A percentile compares a stretch with the other conserved stretches of the same genome.
These are phyloP conservation scores for Venturia effusa DNA, from an alignment of 2,329 filamentous ascomycete species.

Conservation along the genomic window DNA sequence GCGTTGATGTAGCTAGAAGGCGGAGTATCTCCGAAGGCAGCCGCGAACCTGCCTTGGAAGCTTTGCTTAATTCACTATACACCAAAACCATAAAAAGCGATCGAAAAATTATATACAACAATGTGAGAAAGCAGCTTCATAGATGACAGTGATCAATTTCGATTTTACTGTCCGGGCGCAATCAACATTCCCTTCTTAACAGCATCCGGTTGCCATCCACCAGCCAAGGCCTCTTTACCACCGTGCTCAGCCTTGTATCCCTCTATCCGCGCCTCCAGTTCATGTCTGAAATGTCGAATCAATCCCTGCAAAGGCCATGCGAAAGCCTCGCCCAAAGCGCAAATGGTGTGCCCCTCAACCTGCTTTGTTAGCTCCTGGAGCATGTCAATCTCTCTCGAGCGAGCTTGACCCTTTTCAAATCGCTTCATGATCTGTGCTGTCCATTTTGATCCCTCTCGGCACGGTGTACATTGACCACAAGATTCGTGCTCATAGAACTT, in stretches of 20 bases:
- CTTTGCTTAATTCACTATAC: neutral
- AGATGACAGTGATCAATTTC: neutral
- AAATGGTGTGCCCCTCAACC: constrained; percentile 98
- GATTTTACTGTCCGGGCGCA: constrained; percentile 70
- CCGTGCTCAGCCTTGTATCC: constrained; percentile 65
- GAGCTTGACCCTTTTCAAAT: constrained; percentile 83
- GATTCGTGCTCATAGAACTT: constrained; percentile 98
- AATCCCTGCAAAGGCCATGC: constrained; percentile 97
- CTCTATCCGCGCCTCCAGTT: constrained; percentile 84
- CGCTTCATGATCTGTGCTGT: constrained; percentile 98
- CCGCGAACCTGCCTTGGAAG: neutral
- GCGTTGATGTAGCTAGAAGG: neutral
- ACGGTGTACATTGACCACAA: constrained; percentile 98
- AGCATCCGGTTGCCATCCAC: constrained; percentile 75
- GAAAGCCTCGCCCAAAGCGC: constrained; percentile 93
- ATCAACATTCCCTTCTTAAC: constrained; percentile 71
- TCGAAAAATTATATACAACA: constrained; percentile 1
- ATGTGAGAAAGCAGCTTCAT: neutral
- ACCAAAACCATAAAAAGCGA: neutral
- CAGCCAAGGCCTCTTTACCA: constrained; percentile 59
- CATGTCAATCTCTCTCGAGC: constrained; percentile 95
- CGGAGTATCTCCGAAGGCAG: neutral
- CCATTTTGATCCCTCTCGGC: constrained; percentile 98
- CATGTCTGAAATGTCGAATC: constrained; percentile 94
- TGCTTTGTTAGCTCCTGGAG: constrained; percentile 98